Conservation (phyloP, 352 stramenopile genomes). For the Pythium scleroteichum region DNA sequence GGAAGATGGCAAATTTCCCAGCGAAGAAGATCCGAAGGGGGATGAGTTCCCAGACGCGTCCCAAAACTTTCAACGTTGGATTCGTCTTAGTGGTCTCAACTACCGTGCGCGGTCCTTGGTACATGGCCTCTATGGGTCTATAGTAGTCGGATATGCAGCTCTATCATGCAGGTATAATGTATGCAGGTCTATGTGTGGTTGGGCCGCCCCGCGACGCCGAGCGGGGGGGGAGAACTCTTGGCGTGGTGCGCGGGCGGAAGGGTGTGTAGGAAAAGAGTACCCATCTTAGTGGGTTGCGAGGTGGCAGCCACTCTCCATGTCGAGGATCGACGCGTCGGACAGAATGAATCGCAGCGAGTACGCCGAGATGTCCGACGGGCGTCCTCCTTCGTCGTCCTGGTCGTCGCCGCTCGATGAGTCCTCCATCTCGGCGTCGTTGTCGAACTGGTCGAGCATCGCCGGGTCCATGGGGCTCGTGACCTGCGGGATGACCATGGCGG, state of each 20-base stretch:
- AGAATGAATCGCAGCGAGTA: conserved; percentile 85
- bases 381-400: conserved; percentile 40
- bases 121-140: conserved; percentile 6
- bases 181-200: neutral
- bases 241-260: neutral
- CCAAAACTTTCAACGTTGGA: neutral
- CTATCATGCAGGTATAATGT: conserved; percentile 17
- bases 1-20: too few species aligned
- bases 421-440: conserved; percentile 47
- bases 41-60: neutral
- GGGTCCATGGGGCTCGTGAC: conserved; percentile 50
- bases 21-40: neutral
- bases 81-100: neutral
- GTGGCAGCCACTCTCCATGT: conserved; percentile 37
- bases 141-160: conserved; percentile 24
- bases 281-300: conserved; percentile 21
- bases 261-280: neutral
- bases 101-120: neutral
- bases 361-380: conserved; percentile 51
- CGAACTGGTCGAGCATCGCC: conserved; percentile 42
- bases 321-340: conserved; percentile 71
- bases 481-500: conserved; percentile 48
- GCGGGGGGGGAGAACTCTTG: too few species aligned
- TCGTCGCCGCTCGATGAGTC: conserved; percentile 44
- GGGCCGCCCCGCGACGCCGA: too few species aligned